These are phyloP conservation scores for Ascoidea asiatica DNA, from an alignment of 805 yeast genomes.

Conservation along the genomic window DNA sequence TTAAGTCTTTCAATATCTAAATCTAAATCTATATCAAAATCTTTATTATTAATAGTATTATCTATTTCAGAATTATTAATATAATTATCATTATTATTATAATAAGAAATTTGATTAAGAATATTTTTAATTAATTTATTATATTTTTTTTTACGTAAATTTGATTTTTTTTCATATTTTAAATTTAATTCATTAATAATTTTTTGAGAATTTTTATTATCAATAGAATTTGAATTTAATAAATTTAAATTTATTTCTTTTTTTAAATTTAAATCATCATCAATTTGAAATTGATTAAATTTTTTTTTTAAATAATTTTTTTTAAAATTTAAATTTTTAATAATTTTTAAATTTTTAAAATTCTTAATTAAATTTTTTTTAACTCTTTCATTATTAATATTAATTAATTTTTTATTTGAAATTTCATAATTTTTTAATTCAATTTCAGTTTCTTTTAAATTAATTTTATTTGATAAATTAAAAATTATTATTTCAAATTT, in stretches of 20 bases:
- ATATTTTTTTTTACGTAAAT: slow-evolving; percentile 9
- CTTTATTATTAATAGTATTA: slow-evolving; percentile 9
- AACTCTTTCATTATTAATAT: slow-evolving; percentile 60
- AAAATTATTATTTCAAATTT: slow-evolving; percentile 70
- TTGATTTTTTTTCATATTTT: slow-evolving; percentile 1
- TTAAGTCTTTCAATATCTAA: too few species aligned
- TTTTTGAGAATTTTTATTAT: slow-evolving; percentile 3
- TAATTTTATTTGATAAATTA: slow-evolving; percentile 58
- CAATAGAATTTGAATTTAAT: slow-evolving; percentile 16
- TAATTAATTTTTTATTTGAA: slow-evolving; percentile 60
- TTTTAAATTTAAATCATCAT: slow-evolving; percentile 41
- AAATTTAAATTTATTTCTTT: slow-evolving; percentile 42
- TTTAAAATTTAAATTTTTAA: slow-evolving; percentile 46
- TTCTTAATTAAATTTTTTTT: slow-evolving; percentile 59
- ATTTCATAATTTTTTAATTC: slow-evolving; percentile 56
- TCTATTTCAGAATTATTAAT: slow-evolving; percentile 17
- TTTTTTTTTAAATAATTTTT: slow-evolving; percentile 43
- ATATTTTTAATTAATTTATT: slow-evolving; percentile 25
- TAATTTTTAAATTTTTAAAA: slow-evolving; percentile 50
- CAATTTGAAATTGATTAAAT: slow-evolving; percentile 42
- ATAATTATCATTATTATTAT: slow-evolving; percentile 22
- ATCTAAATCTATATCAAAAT: too few species aligned
- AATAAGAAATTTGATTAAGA: slow-evolving; percentile 22
- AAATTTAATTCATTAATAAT: slow-evolving; percentile 3
- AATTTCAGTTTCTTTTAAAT: slow-evolving; percentile 55